A percentile compares a stretch with the other conserved stretches of the same genome.
Evolutionary conservation across 2,329 filamentous ascomycete genomes (phyloP).

Genomic region (Colletotrichum shisoi): DNA sequence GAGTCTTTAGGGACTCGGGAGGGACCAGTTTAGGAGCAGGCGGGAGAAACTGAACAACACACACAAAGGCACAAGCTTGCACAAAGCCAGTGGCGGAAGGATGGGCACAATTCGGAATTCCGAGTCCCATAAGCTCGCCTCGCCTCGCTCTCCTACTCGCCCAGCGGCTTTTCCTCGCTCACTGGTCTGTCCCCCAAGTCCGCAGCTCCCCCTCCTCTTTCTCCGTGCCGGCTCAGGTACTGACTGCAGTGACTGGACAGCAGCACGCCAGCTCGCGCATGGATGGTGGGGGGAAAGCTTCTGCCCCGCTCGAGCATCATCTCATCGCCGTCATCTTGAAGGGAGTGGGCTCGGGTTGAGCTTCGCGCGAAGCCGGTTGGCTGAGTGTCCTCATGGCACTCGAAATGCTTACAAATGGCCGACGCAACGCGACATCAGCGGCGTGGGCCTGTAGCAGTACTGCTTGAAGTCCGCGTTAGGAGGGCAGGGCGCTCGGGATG

Average conservation of each 20-base stretch:
- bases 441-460: neutral
- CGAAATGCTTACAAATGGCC: conserved; percentile 29
- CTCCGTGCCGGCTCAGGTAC: conserved; percentile 1
- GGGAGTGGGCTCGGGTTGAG: conserved; percentile 17
- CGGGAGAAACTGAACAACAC: neutral
- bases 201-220: neutral
- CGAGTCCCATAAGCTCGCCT: conserved; percentile 36
- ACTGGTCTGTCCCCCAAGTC: conserved; percentile 6
- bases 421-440: conserved; percentile 2
- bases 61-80: conserved; percentile 28
- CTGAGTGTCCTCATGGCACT: neutral
- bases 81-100: conserved; percentile 25
- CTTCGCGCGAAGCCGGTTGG: conserved; percentile 24
- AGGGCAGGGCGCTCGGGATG: neutral
- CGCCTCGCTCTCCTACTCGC: conserved; percentile 14
- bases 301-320: conserved; percentile 33
- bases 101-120: conserved; percentile 31
- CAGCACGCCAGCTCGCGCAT: conserved; percentile 13
- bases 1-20: conserved; percentile 18
- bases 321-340: conserved; percentile 31
- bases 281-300: conserved; percentile 27
- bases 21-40: conserved; percentile 13
- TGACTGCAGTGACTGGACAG: neutral
- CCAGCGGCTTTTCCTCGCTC: conserved; percentile 4
- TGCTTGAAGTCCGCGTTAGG: neutral